Evolutionary conservation across 1,139 yeast species (phyloP).

Genomic region (Kodamaea fungicola): DNA sequence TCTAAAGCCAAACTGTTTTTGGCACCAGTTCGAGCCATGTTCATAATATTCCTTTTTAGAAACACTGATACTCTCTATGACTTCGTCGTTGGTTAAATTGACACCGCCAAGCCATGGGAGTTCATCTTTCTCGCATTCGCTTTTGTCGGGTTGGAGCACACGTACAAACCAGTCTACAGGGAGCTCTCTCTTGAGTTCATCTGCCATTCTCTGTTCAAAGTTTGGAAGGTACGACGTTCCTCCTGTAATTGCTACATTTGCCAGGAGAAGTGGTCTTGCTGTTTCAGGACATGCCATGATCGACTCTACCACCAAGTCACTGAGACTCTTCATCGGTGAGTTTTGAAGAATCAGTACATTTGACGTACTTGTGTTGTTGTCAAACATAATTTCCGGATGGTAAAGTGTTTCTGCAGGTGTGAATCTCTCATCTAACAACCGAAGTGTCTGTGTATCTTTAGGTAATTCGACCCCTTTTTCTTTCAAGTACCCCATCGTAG

Average conservation of each 20-base stretch:
- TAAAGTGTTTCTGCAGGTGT: conserved; percentile 82
- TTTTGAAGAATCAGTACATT: conserved; percentile 31
- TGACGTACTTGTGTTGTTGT: conserved; percentile 29
- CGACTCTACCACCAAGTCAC: conserved; percentile 73
- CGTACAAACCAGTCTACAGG: conserved; percentile 67
- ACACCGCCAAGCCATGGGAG: conserved; percentile 44
- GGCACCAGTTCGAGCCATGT: conserved; percentile 80
- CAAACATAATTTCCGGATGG: conserved; percentile 70
- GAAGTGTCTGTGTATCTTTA: conserved; percentile 59
- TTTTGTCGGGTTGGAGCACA: conserved; percentile 25
- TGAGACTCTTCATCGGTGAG: conserved; percentile 67
- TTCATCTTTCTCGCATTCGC: conserved; percentile 19
- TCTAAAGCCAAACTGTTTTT: conserved; percentile 68
- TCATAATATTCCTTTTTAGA: conserved; percentile 80
- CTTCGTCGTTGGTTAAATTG: conserved; percentile 49
- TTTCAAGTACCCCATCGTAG: conserved; percentile 62
- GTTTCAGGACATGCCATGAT: conserved; percentile 71
- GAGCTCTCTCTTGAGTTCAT: conserved; percentile 61
- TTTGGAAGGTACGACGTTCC: conserved; percentile 76
- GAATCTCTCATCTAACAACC: conserved; percentile 79
- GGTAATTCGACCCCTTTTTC: conserved; percentile 27
- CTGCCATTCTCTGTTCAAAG: conserved; percentile 55
- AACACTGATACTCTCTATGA: conserved; percentile 55
- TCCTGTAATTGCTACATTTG: conserved; percentile 79
- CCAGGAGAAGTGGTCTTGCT: conserved; percentile 69